A percentile compares a stretch with the other conserved stretches of the same genome.
These are phyloP conservation scores for Aphanomyces astaci DNA, from an alignment of 352 stramenopile species.

Conservation along the genomic window DNA sequence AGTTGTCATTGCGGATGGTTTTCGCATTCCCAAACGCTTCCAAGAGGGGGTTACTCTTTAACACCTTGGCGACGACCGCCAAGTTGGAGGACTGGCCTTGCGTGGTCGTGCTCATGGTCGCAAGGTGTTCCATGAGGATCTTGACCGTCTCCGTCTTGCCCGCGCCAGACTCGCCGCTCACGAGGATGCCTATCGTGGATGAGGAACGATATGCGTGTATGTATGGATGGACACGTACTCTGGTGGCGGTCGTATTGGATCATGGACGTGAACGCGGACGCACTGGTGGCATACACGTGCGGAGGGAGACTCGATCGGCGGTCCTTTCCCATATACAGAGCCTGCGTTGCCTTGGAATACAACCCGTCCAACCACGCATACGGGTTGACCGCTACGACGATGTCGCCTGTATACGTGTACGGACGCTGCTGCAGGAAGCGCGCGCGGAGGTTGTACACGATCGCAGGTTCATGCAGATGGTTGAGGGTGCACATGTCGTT, in stretches of 20 bases:
- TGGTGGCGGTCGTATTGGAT: conserved; percentile 56
- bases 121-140: conserved; percentile 95
- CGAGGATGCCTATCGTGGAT: conserved; percentile 60
- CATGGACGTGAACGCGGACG: conserved; percentile 78
- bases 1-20: conserved; percentile 93
- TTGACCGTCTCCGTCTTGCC: conserved; percentile 95
- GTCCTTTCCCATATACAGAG: conserved; percentile 20
- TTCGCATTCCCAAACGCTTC: conserved; percentile 90
- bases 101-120: conserved; percentile 67
- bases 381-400: conserved; percentile 95
- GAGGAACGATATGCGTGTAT: background rate
- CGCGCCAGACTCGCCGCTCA: conserved; percentile 90
- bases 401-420: conserved; percentile 96
- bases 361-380: conserved; percentile 86
- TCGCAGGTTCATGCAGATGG: conserved; percentile 86
- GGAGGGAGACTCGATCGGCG: conserved; percentile 73
- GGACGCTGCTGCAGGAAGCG: conserved; percentile 81
- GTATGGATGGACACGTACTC: conserved; percentile 25
- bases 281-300: conserved; percentile 86
- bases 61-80: conserved; percentile 78
- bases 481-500: conserved; percentile 82
- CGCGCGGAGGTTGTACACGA: conserved; percentile 87
- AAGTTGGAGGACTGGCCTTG: conserved; percentile 52
- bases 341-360: conserved; percentile 70
- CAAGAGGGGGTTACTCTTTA: conserved; percentile 85